Evolutionary conservation across 2,329 filamentous ascomycete species (phyloP).

Genomic region (Cercospora sp.): DNA sequence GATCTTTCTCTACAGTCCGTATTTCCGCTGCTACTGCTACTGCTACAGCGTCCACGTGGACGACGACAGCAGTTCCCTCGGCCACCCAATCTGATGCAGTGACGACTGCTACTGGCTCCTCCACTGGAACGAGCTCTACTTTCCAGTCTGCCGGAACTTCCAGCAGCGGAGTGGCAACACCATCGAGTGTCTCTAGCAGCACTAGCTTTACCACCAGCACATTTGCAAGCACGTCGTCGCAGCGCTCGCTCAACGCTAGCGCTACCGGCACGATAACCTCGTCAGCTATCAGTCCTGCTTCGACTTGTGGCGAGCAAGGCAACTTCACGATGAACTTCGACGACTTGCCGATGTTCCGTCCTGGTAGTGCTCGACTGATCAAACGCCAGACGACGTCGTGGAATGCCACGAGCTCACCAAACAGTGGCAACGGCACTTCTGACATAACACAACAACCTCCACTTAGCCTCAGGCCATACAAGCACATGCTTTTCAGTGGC

Average conservation of each 20-base stretch:
- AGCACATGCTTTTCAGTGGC: conserved; percentile 53
- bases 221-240: not conserved
- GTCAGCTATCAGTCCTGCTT: conserved; percentile 26
- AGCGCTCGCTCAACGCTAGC: conserved; percentile 16
- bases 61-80: not conserved
- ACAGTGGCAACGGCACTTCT: conserved; percentile 31
- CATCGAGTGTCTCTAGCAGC: not conserved
- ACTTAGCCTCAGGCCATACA: conserved; percentile 47
- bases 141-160: not conserved
- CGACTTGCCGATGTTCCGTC: conserved; percentile 40
- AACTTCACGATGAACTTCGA: conserved; percentile 44
- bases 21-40: not conserved
- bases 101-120: not conserved
- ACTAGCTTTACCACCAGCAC: not conserved
- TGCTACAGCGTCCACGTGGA: not conserved
- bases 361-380: conserved; percentile 29
- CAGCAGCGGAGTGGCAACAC: not conserved
- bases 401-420: conserved; percentile 16
- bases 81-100: not conserved
- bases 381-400: conserved; percentile 12
- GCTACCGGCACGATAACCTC: conserved; percentile 24
- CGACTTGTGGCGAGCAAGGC: conserved; percentile 47
- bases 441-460: conserved; percentile 41
- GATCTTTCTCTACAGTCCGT: not conserved
- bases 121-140: not conserved